Conservation (phyloP, 2,329 filamentous ascomycete genomes). For the Cercospora janseana region DNA sequence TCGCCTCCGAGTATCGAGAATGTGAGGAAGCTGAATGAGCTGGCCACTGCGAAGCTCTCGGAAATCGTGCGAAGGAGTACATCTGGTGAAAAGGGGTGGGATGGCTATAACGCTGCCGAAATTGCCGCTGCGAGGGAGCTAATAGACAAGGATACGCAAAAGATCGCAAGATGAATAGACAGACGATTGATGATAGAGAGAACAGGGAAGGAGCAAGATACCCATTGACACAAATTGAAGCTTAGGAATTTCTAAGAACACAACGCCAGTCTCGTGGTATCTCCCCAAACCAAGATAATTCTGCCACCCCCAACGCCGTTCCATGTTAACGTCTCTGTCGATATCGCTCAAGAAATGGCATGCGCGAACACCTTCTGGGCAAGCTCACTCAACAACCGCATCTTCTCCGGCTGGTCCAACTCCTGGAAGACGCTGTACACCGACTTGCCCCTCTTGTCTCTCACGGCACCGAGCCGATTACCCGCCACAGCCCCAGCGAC, state of each 20-base stretch:
- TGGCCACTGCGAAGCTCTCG: constrained; percentile 69
- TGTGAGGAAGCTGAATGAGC: constrained; percentile 66
- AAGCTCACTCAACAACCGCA: constrained; percentile 76
- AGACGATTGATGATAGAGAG: too few species aligned
- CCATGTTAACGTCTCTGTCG: neutral
- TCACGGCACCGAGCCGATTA: constrained; percentile 82
- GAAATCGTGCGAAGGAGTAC: constrained; percentile 69
- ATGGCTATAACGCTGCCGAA: constrained; percentile 70
- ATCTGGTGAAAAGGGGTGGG: constrained; percentile 64
- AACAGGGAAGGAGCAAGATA: constrained; percentile 6
- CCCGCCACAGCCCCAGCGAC: constrained; percentile 89
- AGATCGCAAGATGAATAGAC: constrained; percentile 38
- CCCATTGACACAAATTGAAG: neutral
- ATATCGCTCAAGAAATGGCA: constrained; percentile 50
- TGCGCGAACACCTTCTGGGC: constrained; percentile 84
- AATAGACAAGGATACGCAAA: constrained; percentile 53
- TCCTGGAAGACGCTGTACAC: constrained; percentile 91
- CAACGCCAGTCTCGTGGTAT: constrained; percentile 20
- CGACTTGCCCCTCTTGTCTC: constrained; percentile 90
- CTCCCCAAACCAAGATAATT: constrained; percentile 4
- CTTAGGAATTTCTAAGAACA: neutral
- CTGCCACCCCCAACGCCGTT: neutral
- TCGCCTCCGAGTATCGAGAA: constrained; percentile 57
- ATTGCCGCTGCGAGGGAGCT: constrained; percentile 69
- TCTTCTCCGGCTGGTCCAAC: constrained; percentile 77